Conservation (phyloP, 148 eudicot species). For the Mesembryanthemum crystallinum region DNA sequence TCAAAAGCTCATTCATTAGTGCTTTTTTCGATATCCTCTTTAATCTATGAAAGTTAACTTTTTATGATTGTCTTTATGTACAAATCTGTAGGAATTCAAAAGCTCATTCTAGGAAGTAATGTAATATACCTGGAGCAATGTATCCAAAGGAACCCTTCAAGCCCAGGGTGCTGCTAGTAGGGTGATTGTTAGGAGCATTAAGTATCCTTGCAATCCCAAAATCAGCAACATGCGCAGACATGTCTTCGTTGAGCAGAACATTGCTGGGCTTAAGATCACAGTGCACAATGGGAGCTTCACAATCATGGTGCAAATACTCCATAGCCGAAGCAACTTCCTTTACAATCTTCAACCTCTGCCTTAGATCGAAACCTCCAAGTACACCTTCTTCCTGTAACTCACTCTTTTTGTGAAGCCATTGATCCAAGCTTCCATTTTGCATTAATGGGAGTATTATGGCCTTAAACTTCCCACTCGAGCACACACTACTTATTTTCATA, state of each 20-base stretch:
- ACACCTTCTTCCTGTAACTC: constrained; percentile 1
- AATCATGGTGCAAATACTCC: constrained; percentile 37
- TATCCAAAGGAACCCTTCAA: constrained; percentile 38
- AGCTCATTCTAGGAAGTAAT: background rate
- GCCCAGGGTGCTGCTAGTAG: constrained; percentile 26
- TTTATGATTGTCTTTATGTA: too few relatives aligned
- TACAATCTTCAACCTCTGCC: constrained; percentile 25
- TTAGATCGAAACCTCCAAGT: constrained; percentile 2
- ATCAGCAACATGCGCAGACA: constrained; percentile 33
- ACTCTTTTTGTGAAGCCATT: constrained; percentile 18
- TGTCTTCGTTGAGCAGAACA: constrained; percentile 27
- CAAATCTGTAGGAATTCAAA: too few relatives aligned
- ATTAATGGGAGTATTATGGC: constrained; percentile 29
- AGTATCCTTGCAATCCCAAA: constrained; percentile 39
- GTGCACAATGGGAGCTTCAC: constrained; percentile 32
- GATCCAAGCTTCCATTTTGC: constrained; percentile 32
- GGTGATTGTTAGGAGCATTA: background rate
- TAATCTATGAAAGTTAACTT: background rate
- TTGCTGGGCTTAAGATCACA: constrained; percentile 40
- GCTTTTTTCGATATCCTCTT: too few relatives aligned
- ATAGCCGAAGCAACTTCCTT: constrained; percentile 30
- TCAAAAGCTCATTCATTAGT: background rate
- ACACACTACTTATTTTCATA: constrained; percentile 18
- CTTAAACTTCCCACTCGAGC: constrained; percentile 29
- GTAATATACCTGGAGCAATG: constrained; percentile 33